Percentiles rank a stretch among this genome's conserved stretches.
phyloP scores from a whole-genome alignment of 768 basidiomycete genomes.

The Phylloporus sp. region DNA sequence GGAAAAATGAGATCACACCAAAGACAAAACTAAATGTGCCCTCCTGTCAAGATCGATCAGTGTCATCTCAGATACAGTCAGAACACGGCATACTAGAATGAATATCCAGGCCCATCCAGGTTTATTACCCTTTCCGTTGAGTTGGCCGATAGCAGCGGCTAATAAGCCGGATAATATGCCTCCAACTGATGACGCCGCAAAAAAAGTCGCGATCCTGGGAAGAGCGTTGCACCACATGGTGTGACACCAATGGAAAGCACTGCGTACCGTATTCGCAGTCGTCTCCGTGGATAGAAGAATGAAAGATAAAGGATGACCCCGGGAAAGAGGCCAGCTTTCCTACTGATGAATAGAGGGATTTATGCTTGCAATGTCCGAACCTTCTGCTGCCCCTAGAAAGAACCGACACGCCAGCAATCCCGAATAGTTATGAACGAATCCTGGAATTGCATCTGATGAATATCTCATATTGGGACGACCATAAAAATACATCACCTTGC shows the following conservation, averaged over 20 bases:
- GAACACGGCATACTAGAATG: slow-evolving; percentile 35
- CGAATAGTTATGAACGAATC: slow-evolving; percentile 43
- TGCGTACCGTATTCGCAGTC: slow-evolving; percentile 22
- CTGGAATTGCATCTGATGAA: slow-evolving; percentile 19
- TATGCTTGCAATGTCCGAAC: slow-evolving; percentile 25
- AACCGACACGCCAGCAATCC: slow-evolving; percentile 49
- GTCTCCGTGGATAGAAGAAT: slow-evolving; percentile 37
- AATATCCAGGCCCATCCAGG: slow-evolving; percentile 64
- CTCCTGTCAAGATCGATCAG: slow-evolving; percentile 32
- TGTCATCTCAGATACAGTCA: neutral
- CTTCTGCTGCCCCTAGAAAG: slow-evolving; percentile 55
- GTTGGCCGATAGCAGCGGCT: slow-evolving; percentile 53
- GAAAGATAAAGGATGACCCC: slow-evolving; percentile 55
- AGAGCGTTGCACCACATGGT: neutral
- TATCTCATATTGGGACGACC: neutral
- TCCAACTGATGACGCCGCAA: slow-evolving; percentile 45
- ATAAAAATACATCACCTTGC: slow-evolving; percentile 41
- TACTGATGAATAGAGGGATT: slow-evolving; percentile 1
- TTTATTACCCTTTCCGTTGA: slow-evolving; percentile 48
- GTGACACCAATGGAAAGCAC: neutral
- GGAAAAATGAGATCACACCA: slow-evolving; percentile 45
- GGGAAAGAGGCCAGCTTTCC: slow-evolving; percentile 52
- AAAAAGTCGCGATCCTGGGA: slow-evolving; percentile 36
- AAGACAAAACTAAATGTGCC: slow-evolving; percentile 60
- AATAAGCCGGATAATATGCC: slow-evolving; percentile 63